Percentiles rank a stretch among this genome's conserved stretches.
These are phyloP conservation scores for Calendula officinalis DNA, from an alignment of 129 eudicot species.

Conservation along the genomic window DNA sequence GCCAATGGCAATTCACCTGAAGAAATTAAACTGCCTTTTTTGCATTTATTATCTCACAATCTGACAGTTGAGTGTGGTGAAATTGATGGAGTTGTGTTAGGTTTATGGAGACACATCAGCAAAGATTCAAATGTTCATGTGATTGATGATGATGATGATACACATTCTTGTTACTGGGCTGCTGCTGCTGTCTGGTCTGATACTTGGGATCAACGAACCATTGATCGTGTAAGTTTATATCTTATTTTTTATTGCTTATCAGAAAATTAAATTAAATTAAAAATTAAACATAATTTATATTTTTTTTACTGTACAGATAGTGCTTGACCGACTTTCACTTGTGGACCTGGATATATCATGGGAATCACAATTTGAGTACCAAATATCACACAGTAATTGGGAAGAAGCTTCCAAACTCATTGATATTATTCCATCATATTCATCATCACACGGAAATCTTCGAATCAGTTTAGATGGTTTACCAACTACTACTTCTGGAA, in stretches of 20 bases:
- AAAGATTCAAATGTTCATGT: constrained; percentile 45
- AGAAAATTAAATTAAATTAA: too few relatives aligned
- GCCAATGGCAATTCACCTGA: constrained; percentile 36
- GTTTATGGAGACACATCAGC: constrained; percentile 68
- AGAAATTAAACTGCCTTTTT: constrained; percentile 49
- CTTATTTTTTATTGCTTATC: neutral
- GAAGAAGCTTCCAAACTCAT: constrained; percentile 71
- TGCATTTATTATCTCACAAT: constrained; percentile 39
- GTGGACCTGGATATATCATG: constrained; percentile 73
- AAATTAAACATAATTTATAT: constrained; percentile 8
- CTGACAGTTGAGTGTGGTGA: constrained; percentile 68
- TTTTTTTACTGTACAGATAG: constrained; percentile 51
- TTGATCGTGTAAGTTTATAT: constrained; percentile 77
- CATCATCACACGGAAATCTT: constrained; percentile 56
- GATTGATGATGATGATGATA: constrained; percentile 63
- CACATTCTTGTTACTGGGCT: constrained; percentile 85
- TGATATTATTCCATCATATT: constrained; percentile 66
- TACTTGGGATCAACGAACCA: constrained; percentile 83
- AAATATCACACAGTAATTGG: constrained; percentile 80
- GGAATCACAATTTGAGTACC: constrained; percentile 95
- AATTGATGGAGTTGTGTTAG: constrained; percentile 87
- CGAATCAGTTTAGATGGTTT: constrained; percentile 75
- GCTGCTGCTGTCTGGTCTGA: constrained; percentile 92
- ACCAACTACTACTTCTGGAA: constrained; percentile 49
- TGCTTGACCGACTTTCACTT: constrained; percentile 75